Base-by-base conservation (phyloP, 1,284 basidiomycete genomes). In the Somion occarium region DNA sequence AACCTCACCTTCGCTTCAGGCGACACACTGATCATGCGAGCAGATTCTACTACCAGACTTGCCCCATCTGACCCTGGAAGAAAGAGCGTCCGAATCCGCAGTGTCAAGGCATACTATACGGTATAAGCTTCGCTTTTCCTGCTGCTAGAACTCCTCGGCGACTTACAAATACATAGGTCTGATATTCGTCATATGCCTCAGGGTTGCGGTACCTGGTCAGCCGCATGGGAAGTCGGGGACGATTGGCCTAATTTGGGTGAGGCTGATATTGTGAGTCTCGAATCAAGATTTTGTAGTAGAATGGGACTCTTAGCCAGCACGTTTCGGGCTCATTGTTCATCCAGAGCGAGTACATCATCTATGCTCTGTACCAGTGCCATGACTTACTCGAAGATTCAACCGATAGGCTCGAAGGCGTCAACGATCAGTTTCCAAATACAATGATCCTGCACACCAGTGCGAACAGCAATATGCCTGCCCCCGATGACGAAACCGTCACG, bases 131-230 rank as follows among this genome's bases (percentile, higher is more conserved):
- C 38, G n/a, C 19, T n/a, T n/a, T n/a, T n/a, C n/a, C n/a, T n/a
- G n/a, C n/a, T n/a, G n/a, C n/a, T n/a, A n/a, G n/a, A n/a, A n/a
- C n/a, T n/a, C n/a, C n/a, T n/a, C n/a, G n/a, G n/a, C 46, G 18
- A 50, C 48, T 18, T 18, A 15, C 38, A n/a, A n/a, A 15, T n/a
- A n/a, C 25, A 19, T 59, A 79, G 78, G 46, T 79, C 78, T 56
- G 73, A 78, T 56, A 67, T 79, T 46, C 68, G 69, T 15, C 73
- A 75, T 52, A 75, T 74, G 70, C 73, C 83, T 3, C 70, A 80
- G 63, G 83, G 82, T 37, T 85, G 83, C 56, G 80, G 78, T 15
- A 64, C 76, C 1, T 83, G 81, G 82, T 81, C 82, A 26, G 73
- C 66, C 23, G 57, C 54, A 11, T 74, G 67, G 65, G 76, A 75